A percentile compares a stretch with the other conserved stretches of the same genome.
phyloP scores from a whole-genome alignment of 257 asterid species.

The Capsicum pubescens region DNA sequence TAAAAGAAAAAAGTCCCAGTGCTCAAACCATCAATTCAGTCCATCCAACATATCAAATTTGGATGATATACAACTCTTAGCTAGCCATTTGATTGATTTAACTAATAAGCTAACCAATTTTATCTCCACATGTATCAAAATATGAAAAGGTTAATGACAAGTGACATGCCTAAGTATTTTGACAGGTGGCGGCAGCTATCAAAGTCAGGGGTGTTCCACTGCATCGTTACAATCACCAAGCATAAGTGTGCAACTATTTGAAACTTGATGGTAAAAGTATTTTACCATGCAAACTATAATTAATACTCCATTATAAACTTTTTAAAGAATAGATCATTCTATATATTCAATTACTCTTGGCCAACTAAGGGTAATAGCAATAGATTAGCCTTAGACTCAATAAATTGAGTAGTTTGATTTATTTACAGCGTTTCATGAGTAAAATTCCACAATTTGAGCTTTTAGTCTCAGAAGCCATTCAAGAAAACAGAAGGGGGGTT shows the following conservation, averaged over 20 bases:
- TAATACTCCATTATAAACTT: background rate
- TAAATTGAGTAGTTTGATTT: background rate
- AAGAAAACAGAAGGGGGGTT: background rate
- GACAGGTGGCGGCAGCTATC: background rate
- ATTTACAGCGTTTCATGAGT: background rate
- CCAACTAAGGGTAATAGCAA: background rate
- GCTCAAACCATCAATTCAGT: slow-evolving; percentile 6
- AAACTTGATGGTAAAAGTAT: background rate
- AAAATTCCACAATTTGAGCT: background rate
- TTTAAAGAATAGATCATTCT: background rate
- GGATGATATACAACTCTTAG: background rate
- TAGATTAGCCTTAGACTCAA: background rate
- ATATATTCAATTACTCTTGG: background rate
- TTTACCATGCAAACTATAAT: background rate
- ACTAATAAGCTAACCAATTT: background rate
- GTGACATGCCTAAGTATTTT: background rate
- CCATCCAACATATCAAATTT: background rate
- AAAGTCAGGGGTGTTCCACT: background rate
- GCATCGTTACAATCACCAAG: background rate
- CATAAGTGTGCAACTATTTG: background rate
- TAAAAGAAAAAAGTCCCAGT: background rate
- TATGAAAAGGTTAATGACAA: background rate
- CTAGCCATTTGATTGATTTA: background rate
- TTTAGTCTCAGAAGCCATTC: slow-evolving; percentile 8
- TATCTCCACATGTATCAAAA: background rate